Base-by-base conservation (phyloP, 2,329 filamentous ascomycete species). In the Aspergillus clavatus region DNA sequence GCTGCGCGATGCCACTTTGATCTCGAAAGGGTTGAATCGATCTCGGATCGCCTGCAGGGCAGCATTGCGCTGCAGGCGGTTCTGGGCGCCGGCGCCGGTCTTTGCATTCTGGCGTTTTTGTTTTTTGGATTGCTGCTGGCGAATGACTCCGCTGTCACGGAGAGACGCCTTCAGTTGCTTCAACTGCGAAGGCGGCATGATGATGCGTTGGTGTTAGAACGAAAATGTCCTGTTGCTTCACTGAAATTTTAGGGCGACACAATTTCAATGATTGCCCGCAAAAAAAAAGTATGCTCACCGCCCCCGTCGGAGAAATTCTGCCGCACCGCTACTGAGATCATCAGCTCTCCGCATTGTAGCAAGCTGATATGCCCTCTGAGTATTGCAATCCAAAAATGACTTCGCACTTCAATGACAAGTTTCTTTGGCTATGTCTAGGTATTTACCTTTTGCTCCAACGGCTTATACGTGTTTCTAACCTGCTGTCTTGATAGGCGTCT, bases 11-110 rank as follows among this genome's bases (percentile, higher is more conserved):
- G 83, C 77, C 31, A 86, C 82, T 69, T 94, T 94, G 65, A 95
- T 81, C 63, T 98, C 93, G 69, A 98, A 98, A 0, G 93, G 93
- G 66, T 98, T 98, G 79, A 97, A 97, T 56, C 90, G 86, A 61
- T 97, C 90, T 62, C 93, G 86, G 65, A 98, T 96, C 46, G 81
- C 82, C 57, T 87, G 83, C 51, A 98, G 77, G 12, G 89, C 87
- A 45, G 82, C 84, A 61, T 85, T 81, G 62, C 86, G 82, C 65
- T 89, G 82, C 21, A 88, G 78, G 48, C 87, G 83, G 68, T 89
- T 87, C 60, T 91, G 84, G 56, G 79, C 81, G 51, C 77, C 78
- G 45, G 80, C 81, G 41, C 78, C 80, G 68, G 82, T 82, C 66
- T 83, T 82, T 43, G 77, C 81, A 61, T 80, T 78, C 62, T 86